Evolutionary conservation across 1,284 basidiomycete species (phyloP).

Genomic region (Puccinia hordei): DNA sequence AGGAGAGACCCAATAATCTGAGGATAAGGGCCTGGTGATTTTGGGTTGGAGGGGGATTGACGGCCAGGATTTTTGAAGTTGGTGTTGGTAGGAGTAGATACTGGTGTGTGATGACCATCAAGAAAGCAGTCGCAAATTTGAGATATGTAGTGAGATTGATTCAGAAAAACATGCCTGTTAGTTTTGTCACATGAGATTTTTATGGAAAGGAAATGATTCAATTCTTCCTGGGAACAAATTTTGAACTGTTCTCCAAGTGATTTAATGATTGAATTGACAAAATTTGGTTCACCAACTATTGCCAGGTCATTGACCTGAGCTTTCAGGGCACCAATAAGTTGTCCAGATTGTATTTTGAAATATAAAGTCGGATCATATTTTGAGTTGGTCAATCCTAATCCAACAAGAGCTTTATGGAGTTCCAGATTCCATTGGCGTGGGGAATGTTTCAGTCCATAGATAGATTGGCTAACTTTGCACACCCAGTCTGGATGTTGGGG

Average conservation of each 20-base stretch:
- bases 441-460: background rate
- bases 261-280: background rate
- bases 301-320: background rate
- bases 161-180: no score
- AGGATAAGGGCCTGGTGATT: no score
- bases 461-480: background rate
- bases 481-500: slow-evolving; percentile 23
- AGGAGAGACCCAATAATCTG: no score
- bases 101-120: no score
- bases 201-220: no score
- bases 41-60: no score
- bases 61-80: no score
- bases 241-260: background rate
- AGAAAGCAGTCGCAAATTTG: no score
- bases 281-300: background rate
- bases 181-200: no score
- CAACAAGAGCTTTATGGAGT: background rate
- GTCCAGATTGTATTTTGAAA: background rate
- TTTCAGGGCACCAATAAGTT: background rate
- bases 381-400: background rate
- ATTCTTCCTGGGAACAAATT: no score
- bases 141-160: no score
- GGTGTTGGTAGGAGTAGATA: no score
- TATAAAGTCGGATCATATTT: slow-evolving; percentile 14
- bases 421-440: background rate